Conservation (phyloP, 495 filamentous ascomycete species). For the Penicillium roqueforti region DNA sequence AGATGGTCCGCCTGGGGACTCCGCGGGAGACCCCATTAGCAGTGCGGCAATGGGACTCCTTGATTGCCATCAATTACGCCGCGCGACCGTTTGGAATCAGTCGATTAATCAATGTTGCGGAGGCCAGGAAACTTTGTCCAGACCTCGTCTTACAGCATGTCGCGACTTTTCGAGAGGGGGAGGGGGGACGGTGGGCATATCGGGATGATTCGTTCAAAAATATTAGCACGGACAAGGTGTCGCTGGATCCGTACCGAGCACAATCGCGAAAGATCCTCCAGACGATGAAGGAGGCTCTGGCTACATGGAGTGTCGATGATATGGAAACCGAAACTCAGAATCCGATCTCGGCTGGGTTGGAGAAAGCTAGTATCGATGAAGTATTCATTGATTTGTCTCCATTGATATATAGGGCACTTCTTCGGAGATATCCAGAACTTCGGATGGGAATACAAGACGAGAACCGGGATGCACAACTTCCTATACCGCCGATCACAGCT, state of each 20-base stretch:
- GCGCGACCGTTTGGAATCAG: constrained; percentile 75
- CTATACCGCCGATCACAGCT: constrained; percentile 67
- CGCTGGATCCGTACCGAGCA: constrained; percentile 84
- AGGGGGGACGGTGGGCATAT: constrained; percentile 82
- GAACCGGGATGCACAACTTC: constrained; percentile 66
- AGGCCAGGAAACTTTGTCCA: constrained; percentile 88
- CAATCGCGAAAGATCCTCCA: constrained; percentile 79
- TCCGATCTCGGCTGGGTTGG: constrained; percentile 52
- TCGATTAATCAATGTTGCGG: constrained; percentile 65
- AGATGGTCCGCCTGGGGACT: constrained; percentile 78
- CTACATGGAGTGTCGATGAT: constrained; percentile 23
- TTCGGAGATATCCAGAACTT: constrained; percentile 77
- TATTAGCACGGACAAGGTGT: constrained; percentile 87
- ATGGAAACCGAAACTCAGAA: constrained; percentile 30
- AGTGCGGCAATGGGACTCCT: constrained; percentile 74
- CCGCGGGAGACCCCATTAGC: constrained; percentile 75
- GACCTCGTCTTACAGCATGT: constrained; percentile 85
- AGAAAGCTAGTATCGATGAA: constrained; percentile 90
- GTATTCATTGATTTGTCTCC: constrained; percentile 89
- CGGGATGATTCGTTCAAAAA: constrained; percentile 67
- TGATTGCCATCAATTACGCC: constrained; percentile 96
- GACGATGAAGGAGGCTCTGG: constrained; percentile 71
- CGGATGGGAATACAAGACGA: constrained; percentile 58
- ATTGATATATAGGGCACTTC: constrained; percentile 69
- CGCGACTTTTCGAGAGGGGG: constrained; percentile 90